These are phyloP conservation scores for Curvularia spicifera DNA, from an alignment of 2,329 filamentous ascomycete genomes.

Conservation along the genomic window DNA sequence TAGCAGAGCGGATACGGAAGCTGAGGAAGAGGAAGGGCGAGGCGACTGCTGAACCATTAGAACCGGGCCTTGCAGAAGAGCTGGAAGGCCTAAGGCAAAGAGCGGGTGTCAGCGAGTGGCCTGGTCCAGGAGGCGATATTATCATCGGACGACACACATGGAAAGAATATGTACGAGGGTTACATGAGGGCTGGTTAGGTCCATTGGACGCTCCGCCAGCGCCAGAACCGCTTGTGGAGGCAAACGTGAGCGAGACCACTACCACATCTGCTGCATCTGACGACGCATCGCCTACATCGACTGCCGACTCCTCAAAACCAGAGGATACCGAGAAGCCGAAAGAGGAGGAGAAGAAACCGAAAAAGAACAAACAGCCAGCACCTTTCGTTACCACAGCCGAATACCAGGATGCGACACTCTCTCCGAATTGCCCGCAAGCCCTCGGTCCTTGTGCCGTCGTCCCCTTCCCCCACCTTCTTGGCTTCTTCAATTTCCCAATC, in stretches of 20 bases:
- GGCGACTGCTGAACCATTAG: slow-evolving; percentile 51
- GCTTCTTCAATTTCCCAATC: slow-evolving; percentile 87
- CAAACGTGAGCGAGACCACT: slow-evolving; percentile 14
- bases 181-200: slow-evolving; percentile 96
- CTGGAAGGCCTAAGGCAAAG: slow-evolving; percentile 69
- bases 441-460: slow-evolving; percentile 77
- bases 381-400: slow-evolving; percentile 76
- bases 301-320: slow-evolving; percentile 32
- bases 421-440: slow-evolving; percentile 69
- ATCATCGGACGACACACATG: slow-evolving; percentile 90
- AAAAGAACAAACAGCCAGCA: slow-evolving; percentile 65
- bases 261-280: slow-evolving; percentile 30
- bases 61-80: slow-evolving; percentile 62
- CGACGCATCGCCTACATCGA: slow-evolving; percentile 46
- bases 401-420: slow-evolving; percentile 71
- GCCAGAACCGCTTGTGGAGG: slow-evolving; percentile 30
- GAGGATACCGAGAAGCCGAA: slow-evolving; percentile 41
- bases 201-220: slow-evolving; percentile 69
- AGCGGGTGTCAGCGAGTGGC: slow-evolving; percentile 72
- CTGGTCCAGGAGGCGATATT: slow-evolving; percentile 80
- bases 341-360: slow-evolving; percentile 53
- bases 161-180: slow-evolving; percentile 93
- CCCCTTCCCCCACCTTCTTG: slow-evolving; percentile 85
- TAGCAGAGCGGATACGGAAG: slow-evolving; percentile 83
- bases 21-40: slow-evolving; percentile 66